Evolutionary conservation across 139 green algal species (phyloP).

Genomic region (Coccomyxa sp.): DNA sequence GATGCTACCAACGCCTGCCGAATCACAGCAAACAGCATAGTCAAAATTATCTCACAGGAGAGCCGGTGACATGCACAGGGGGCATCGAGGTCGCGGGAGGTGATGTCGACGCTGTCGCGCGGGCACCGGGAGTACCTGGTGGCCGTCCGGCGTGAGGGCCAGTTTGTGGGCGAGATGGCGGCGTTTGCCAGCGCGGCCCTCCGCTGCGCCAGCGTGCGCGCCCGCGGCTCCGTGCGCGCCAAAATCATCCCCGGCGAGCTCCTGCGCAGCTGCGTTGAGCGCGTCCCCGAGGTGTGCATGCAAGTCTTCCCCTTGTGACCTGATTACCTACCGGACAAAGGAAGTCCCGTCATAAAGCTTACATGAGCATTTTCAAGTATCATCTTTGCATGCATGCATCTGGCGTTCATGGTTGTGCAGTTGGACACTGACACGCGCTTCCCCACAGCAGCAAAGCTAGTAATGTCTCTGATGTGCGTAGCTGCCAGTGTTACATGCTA

Average conservation of each 20-base stretch:
- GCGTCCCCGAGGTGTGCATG: conserved; percentile 16
- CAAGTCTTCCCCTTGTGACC: neutral
- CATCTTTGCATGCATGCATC: too few relatives aligned
- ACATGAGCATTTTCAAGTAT: too few relatives aligned
- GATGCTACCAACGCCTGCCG: too few relatives aligned
- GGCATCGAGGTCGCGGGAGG: conserved; percentile 11
- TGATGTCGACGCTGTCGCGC: conserved; percentile 15
- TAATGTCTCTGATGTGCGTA: too few relatives aligned
- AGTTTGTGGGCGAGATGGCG: conserved; percentile 33
- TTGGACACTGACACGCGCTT: too few relatives aligned
- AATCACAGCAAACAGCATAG: too few relatives aligned
- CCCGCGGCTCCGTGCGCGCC: conserved; percentile 13
- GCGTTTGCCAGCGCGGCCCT: conserved; percentile 14
- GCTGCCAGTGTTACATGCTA: too few relatives aligned
- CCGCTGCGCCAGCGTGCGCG: conserved; percentile 19
- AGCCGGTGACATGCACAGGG: conserved; percentile 14
- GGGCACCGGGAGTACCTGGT: conserved; percentile 27
- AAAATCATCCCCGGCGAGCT: conserved; percentile 15
- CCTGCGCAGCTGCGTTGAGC: conserved; percentile 11
- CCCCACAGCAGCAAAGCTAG: too few relatives aligned
- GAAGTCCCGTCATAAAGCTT: too few relatives aligned
- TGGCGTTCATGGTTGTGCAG: too few relatives aligned
- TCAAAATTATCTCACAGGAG: too few relatives aligned
- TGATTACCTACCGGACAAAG: neutral
- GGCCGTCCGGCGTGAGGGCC: conserved; percentile 22